These are phyloP conservation scores for Arachnomyces sp. DNA, from an alignment of 2,329 filamentous ascomycete genomes.

Conservation along the genomic window DNA sequence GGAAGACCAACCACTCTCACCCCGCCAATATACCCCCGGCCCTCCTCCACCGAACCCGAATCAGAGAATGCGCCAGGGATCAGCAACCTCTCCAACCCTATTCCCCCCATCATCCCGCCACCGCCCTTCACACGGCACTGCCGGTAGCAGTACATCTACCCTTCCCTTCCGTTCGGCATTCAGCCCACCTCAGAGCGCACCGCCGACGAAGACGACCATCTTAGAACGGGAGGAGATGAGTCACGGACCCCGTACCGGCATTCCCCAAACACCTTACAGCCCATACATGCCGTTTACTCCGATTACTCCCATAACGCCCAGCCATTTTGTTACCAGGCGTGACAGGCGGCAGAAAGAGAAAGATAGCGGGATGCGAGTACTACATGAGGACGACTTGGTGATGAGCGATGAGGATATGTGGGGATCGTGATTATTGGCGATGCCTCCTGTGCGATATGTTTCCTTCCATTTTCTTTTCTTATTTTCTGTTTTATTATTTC, in stretches of 20 bases:
- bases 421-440: conserved; percentile 22
- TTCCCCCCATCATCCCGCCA: conserved; percentile 24
- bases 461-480: too few relatives aligned
- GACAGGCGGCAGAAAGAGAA: conserved; percentile 36
- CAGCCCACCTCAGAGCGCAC: conserved; percentile 34
- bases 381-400: conserved; percentile 42
- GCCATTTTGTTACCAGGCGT: conserved; percentile 37
- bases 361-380: conserved; percentile 36
- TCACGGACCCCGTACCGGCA: conserved; percentile 38
- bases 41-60: conserved; percentile 47
- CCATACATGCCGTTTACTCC: conserved; percentile 46
- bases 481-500: too few relatives aligned
- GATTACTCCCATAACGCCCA: conserved; percentile 42
- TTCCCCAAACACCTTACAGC: conserved; percentile 42
- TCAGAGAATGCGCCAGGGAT: conserved; percentile 14
- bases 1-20: conserved; percentile 50
- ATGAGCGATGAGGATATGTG: conserved; percentile 40
- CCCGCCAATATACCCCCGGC: conserved; percentile 49
- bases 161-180: conserved; percentile 40
- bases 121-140: conserved; percentile 25
- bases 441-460: background rate
- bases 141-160: conserved; percentile 24
- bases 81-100: conserved; percentile 7
- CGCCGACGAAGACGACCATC: conserved; percentile 43
- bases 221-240: conserved; percentile 35